These are phyloP conservation scores for Malassezia yamatoensis DNA, from an alignment of 1,284 basidiomycete genomes.

Conservation along the genomic window DNA sequence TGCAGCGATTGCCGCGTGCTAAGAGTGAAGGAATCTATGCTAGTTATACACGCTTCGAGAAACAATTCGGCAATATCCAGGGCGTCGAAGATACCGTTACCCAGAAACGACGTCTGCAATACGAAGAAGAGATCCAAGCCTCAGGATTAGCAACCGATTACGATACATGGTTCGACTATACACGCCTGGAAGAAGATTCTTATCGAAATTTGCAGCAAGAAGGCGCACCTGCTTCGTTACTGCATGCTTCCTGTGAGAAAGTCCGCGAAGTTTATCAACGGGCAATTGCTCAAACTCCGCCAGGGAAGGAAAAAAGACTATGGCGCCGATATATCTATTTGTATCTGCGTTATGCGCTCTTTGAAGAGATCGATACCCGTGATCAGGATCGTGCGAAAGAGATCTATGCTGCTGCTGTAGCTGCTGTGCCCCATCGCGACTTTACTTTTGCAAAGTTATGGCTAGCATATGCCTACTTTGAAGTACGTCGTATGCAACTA, in stretches of 20 bases:
- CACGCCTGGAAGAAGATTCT: conserved; percentile 82
- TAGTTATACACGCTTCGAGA: conserved; percentile 92
- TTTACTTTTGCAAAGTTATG: conserved; percentile 85
- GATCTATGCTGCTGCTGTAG: conserved; percentile 80
- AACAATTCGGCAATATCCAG: conserved; percentile 82
- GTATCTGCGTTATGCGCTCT: conserved; percentile 91
- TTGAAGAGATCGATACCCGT: conserved; percentile 91
- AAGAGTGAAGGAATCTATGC: conserved; percentile 77
- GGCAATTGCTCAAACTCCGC: conserved; percentile 90
- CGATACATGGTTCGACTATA: conserved; percentile 96
- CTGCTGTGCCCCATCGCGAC: conserved; percentile 81
- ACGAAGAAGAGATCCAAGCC: conserved; percentile 52
- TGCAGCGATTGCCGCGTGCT: conserved; percentile 76
- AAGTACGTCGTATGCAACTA: conserved; percentile 74
- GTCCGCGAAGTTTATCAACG: conserved; percentile 91
- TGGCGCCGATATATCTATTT: conserved; percentile 82
- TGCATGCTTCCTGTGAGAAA: conserved; percentile 48
- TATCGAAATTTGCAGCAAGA: conserved; percentile 53
- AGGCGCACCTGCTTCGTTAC: conserved; percentile 20
- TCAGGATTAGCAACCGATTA: conserved; percentile 64
- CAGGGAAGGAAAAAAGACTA: conserved; percentile 67
- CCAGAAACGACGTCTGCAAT: conserved; percentile 90
- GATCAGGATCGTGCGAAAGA: conserved; percentile 75
- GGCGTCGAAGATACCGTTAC: conserved; percentile 87
- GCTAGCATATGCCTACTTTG: conserved; percentile 77